Evolutionary conservation across 495 filamentous ascomycete genomes (phyloP).

Genomic region (Podospora didyma): DNA sequence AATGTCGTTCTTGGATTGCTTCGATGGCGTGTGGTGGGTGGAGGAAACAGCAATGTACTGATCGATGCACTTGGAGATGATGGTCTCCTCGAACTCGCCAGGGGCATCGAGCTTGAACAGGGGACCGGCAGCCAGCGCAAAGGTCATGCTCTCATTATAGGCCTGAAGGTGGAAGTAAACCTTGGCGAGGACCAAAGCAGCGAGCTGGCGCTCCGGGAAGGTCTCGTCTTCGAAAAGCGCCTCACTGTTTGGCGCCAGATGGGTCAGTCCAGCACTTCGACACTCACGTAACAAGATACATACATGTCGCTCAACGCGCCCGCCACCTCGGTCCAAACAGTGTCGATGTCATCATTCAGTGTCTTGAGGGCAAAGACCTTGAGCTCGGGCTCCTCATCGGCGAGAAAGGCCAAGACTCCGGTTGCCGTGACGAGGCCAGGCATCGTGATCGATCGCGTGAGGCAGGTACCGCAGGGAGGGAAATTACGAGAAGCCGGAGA

Average conservation of each 20-base stretch:
- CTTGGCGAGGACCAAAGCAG: slow-evolving; percentile 91
- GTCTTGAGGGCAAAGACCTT: slow-evolving; percentile 91
- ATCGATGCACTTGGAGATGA: slow-evolving; percentile 96
- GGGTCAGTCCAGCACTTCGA: background rate
- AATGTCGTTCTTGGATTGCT: slow-evolving; percentile 40
- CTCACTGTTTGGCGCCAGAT: slow-evolving; percentile 56
- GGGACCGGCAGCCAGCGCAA: slow-evolving; percentile 92
- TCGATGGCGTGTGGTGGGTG: slow-evolving; percentile 55
- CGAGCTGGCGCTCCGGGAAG: slow-evolving; percentile 91
- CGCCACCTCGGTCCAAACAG: slow-evolving; percentile 95
- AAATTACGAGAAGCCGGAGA: background rate
- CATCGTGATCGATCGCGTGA: slow-evolving; percentile 48
- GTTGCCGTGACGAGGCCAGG: slow-evolving; percentile 90
- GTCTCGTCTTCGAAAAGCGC: slow-evolving; percentile 93
- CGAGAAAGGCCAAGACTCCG: slow-evolving; percentile 91
- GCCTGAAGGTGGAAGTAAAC: slow-evolving; percentile 98
- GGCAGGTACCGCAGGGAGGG: background rate
- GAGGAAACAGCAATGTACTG: slow-evolving; percentile 89
- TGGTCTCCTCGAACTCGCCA: slow-evolving; percentile 98
- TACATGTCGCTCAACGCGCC: slow-evolving; percentile 90
- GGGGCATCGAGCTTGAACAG: slow-evolving; percentile 87
- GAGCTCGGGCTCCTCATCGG: slow-evolving; percentile 88
- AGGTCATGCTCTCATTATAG: slow-evolving; percentile 98
- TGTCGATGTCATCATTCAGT: slow-evolving; percentile 91
- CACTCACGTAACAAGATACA: slow-evolving; percentile 34